Evolutionary conservation across 495 filamentous ascomycete species (phyloP), one percentile per base, ranked within the genome.

Genomic region (Xylaria longipes): DNA sequence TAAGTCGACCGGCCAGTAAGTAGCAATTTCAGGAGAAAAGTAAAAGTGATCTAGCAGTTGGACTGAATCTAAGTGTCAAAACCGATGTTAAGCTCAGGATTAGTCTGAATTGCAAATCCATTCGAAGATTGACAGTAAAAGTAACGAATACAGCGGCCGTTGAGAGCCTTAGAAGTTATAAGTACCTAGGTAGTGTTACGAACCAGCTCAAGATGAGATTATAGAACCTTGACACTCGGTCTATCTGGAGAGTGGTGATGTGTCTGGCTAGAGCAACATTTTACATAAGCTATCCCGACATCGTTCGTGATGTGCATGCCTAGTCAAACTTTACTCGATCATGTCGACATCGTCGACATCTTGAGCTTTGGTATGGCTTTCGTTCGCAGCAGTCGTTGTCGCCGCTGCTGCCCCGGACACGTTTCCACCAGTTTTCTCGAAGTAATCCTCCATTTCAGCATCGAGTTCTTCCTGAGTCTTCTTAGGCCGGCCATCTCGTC

Each of bases 391-490:
- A 22, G 67, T 61, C 62, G 74, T 72, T 58, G 74, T 74, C 31
- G 71, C 74, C 15, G 56, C 73, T n/a, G 56, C 61, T 54, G 63
- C 68, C n/a, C 73, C 73, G 5, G 58, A 63, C 11, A 57, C 75
- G 20, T 75, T 79, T 29, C 80, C 82, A 25, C 81, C 77, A 33
- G 79, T 78, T 45, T 87, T 86, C 39, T 81, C 86, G 85, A 93
- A 98, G 81, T 98, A 98, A 77, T 97, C 93, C 43, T 90, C 94
- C 95, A 98, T 98, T 83, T 98, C 95, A 45, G 92, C 91, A 77
- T 98, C 95, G 48, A 98, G 84, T 77, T 98, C 92, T 74, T 97
- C 93, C 63, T 94, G 92, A 7, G 95, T 97, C 88, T 97, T 97
- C 79, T 89, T 91, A 3, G 91, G 91, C 63, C 95, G 87, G 54